phyloP scores from a whole-genome alignment of 23 red algal genomes.

The Gracilaria domingensis region DNA sequence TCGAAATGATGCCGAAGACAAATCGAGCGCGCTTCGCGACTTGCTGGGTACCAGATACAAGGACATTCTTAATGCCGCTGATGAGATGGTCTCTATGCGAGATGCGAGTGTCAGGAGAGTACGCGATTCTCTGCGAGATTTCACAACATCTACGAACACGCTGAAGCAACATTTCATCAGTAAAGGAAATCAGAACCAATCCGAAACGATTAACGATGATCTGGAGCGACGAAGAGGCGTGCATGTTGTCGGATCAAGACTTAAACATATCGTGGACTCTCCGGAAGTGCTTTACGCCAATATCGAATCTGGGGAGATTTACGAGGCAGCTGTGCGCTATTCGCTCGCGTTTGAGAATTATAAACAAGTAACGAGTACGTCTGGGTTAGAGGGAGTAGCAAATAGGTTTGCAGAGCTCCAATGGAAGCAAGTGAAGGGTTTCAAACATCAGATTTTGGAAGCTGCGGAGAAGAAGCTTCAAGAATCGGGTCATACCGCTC shows the following conservation, averaged over 20 bases:
- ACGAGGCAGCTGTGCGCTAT: conserved; percentile 64
- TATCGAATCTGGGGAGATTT: conserved; percentile 59
- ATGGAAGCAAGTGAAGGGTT: conserved; percentile 59
- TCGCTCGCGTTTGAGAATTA: conserved; percentile 37
- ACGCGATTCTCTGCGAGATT: conserved; percentile 50
- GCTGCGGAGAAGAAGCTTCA: conserved; percentile 56
- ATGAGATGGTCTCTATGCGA: conserved; percentile 51
- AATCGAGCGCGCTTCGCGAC: conserved; percentile 52
- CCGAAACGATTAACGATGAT: conserved; percentile 46
- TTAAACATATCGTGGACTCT: conserved; percentile 73
- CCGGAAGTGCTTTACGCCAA: conserved; percentile 73
- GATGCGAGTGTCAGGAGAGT: conserved; percentile 35
- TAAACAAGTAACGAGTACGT: conserved; percentile 25
- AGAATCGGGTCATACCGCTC: background rate
- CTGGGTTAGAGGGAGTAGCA: conserved; percentile 55
- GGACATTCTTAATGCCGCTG: conserved; percentile 55
- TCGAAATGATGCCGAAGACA: conserved; percentile 69
- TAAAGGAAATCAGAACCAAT: conserved; percentile 9
- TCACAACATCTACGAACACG: background rate
- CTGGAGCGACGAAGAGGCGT: conserved; percentile 44
- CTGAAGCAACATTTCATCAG: background rate
- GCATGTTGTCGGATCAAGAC: conserved; percentile 58
- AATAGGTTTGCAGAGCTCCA: conserved; percentile 65
- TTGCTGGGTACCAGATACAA: conserved; percentile 66
- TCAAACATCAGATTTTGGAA: conserved; percentile 57